Conservation (phyloP, 257 asterid genomes). For the Forsythia viridissima region DNA sequence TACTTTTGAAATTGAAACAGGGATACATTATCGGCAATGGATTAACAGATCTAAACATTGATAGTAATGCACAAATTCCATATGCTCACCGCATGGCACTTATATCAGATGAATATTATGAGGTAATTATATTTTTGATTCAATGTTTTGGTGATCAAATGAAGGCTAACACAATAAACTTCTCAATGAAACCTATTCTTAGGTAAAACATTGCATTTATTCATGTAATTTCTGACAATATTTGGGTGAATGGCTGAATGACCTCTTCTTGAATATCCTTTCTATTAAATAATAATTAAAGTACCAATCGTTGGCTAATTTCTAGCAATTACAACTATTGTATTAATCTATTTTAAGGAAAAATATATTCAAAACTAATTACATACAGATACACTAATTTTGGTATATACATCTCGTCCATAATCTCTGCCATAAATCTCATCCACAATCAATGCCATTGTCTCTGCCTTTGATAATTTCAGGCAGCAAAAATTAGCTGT, state of each 20-base stretch:
- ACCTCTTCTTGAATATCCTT: too few species aligned
- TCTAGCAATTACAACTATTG: too few species aligned
- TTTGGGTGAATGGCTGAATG: too few species aligned
- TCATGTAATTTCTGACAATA: too few species aligned
- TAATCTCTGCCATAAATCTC: too few species aligned
- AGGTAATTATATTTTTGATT: conserved; percentile 3
- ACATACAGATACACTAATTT: too few species aligned
- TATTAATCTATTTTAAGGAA: too few species aligned
- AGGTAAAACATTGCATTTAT: not conserved
- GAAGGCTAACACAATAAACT: not conserved
- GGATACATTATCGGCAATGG: conserved; percentile 26
- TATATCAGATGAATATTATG: conserved; percentile 18
- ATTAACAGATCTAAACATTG: not conserved
- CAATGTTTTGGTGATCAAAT: not conserved
- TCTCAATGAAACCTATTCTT: not conserved
- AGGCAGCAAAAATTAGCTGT: conserved; percentile 33
- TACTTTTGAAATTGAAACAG: not conserved
- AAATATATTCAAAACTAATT: too few species aligned
- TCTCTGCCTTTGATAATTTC: not conserved
- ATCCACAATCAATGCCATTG: too few species aligned
- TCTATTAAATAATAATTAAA: too few species aligned
- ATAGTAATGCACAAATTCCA: not conserved
- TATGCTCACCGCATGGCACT: conserved; percentile 26
- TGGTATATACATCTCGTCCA: too few species aligned
- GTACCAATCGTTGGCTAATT: too few species aligned